Base-by-base conservation (phyloP, 306 rosid species). In the Dryas alaskensis region DNA sequence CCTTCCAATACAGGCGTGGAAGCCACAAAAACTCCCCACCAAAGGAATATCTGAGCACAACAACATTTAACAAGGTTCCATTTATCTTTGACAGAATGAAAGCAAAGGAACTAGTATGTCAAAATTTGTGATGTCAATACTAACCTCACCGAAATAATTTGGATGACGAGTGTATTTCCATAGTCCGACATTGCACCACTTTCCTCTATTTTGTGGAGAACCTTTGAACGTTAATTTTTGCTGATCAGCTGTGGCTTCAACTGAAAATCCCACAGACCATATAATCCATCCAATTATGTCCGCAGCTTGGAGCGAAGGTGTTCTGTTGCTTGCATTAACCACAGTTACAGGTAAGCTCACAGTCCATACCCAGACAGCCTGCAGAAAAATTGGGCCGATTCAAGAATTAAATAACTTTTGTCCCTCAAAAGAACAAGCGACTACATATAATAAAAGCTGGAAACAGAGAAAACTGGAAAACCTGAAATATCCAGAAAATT, bases 301-400 rank as follows among this genome's bases (percentile, higher is more conserved):
- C 6, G 42, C 89, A 76, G 87, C 75, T 65, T 79, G 82, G n/a
- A 88, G 66, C 49, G 81, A 76, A 66, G 99, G 95, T 61, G 79
- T 86, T 72, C 83, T 78, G 84, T 75, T 70, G 75, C 90, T 90
- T 57, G 98, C 88, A 86, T 94, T 94, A 57, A 90, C 96, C 53
- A 94, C 68, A 1, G 98, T 94, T 52, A 92, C 88, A 25, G 98
- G 99, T 78, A 92, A 90, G 80, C 98, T 92, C 78, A 94, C 99
- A 37, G 93, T 50, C 98, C 99, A 94, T 60, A 94, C 98, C 99
- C 99, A 94, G 65, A 88, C 89, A 76, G 98, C 98, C 99, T 94
- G 87, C 67, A 85, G 62, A 71, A 57, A 39, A 65, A 50, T 52
- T 12, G 11, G 50, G 37, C 40, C 39, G 31, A 11, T 13, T 44